Evolutionary conservation across 495 filamentous ascomycete species (phyloP).

Genomic region (Neurospora sp.): DNA sequence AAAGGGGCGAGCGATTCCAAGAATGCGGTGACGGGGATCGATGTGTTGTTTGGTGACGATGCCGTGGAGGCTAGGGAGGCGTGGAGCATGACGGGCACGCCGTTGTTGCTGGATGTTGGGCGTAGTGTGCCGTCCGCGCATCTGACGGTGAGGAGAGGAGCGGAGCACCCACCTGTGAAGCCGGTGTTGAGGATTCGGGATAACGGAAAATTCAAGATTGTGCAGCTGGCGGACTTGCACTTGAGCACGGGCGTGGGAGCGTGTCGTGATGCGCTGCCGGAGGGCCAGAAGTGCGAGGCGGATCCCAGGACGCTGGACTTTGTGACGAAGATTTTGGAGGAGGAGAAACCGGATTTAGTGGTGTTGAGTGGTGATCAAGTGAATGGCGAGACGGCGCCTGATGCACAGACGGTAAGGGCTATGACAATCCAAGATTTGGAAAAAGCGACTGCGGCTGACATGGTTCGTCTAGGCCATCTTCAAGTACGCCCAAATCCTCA

Average conservation of each 20-base stretch:
- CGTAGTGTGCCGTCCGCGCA: slow-evolving; percentile 55
- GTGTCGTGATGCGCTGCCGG: slow-evolving; percentile 76
- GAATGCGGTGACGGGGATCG: slow-evolving; percentile 68
- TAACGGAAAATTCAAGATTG: slow-evolving; percentile 92
- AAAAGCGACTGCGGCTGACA: background rate
- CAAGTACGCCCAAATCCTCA: slow-evolving; percentile 81
- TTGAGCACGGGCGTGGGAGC: slow-evolving; percentile 76
- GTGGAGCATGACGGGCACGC: slow-evolving; percentile 66
- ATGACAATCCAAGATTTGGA: background rate
- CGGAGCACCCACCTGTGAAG: slow-evolving; percentile 43
- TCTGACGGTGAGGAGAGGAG: slow-evolving; percentile 66
- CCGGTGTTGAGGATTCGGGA: slow-evolving; percentile 67
- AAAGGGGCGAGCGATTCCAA: slow-evolving; percentile 69
- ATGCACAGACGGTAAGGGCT: slow-evolving; percentile 62
- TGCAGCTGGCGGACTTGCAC: slow-evolving; percentile 89
- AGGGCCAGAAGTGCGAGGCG: slow-evolving; percentile 73
- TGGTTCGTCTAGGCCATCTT: slow-evolving; percentile 55
- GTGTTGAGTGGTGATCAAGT: slow-evolving; percentile 89
- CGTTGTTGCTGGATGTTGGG: slow-evolving; percentile 54
- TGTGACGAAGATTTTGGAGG: slow-evolving; percentile 67
- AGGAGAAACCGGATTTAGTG: slow-evolving; percentile 86
- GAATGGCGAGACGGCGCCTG: slow-evolving; percentile 84
- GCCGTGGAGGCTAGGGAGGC: slow-evolving; percentile 78
- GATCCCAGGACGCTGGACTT: slow-evolving; percentile 90
- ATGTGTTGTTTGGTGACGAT: slow-evolving; percentile 88